Evolutionary conservation across 192 early-diverging fungal species (phyloP).

Genomic region (Gryganskiella cystojenkinii): DNA sequence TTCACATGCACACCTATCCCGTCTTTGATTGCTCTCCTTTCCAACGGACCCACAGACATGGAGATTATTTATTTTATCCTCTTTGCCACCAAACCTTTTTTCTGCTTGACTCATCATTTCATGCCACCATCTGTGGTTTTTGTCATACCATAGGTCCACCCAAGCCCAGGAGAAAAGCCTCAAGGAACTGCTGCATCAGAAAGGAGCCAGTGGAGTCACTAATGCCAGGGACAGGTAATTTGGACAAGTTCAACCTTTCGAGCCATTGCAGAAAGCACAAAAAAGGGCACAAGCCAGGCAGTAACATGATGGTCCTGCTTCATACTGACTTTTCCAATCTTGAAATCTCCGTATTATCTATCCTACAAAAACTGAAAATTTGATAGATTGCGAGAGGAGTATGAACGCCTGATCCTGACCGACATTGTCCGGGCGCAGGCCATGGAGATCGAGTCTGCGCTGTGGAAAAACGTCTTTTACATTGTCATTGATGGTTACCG

Average conservation of each 20-base stretch:
- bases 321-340: constrained; percentile 3
- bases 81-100: not conserved
- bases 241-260: too few species aligned
- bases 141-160: constrained; percentile 25
- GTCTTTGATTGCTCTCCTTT: too few species aligned
- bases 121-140: not conserved
- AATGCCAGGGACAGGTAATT: constrained; percentile 53
- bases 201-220: constrained; percentile 38
- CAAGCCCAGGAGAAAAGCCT: constrained; percentile 37
- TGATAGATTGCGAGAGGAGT: constrained; percentile 59
- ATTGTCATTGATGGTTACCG: constrained; percentile 63
- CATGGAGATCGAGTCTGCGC: constrained; percentile 57
- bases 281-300: too few species aligned
- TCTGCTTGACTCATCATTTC: not conserved
- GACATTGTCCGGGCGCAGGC: constrained; percentile 57
- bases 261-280: too few species aligned
- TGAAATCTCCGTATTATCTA: constrained; percentile 6
- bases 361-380: too few species aligned
- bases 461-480: constrained; percentile 65
- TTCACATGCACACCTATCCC: not conserved
- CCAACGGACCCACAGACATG: too few species aligned
- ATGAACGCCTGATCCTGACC: constrained; percentile 56
- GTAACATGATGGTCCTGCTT: not conserved
- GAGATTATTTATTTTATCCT: too few species aligned
- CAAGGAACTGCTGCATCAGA: constrained; percentile 43